Evolutionary conservation across 352 stramenopile species (phyloP), one percentile per base, ranked within the genome.

Genomic region (Phytophthora ramorum): DNA sequence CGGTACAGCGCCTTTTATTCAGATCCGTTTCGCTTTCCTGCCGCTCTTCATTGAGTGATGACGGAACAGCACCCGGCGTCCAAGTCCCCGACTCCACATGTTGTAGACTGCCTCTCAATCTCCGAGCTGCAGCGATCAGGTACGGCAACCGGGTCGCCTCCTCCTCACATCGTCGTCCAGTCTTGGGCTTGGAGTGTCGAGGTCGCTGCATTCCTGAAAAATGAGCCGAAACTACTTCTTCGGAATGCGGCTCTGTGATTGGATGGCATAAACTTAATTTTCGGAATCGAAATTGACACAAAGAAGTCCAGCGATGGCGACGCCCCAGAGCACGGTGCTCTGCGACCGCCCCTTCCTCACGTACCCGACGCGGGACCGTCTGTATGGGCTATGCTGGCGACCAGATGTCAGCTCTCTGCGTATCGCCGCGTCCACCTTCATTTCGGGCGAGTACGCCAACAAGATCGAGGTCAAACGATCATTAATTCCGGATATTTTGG

Each of bases 381-480:
- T 95, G 19, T 92, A 93, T 65, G 87, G 87, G 12, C 81, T 95
- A 24, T 92, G 85, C 62, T 95, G 87, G 87, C 66, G 79, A 13
- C 87, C 83, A 0, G 76, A 90, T 19, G 44, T 79, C 12, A 90
- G 68, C 41, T 78, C 77, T 20, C 72, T 92, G 58, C 83, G 85
- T 19, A 76, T 95, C 24, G 87, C 85, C 10, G 80, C 77, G 30
- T 91, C 87, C 20, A 92, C 85, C 6, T 93, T 93, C 69, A 94
- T 95, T 49, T 69, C 81, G 3, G 86, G 86, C 50, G 86, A 94
- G 66, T 96, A 96, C 70, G 79, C 86, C 52, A 96, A 96, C 76
- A 94, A 94, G 48, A 81, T 96, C n/a, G 80, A 95, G 82, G 85
- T 96, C 52, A 58, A 67, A 26, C n/a, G 19, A 26, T 9, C 17